phyloP scores from a whole-genome alignment of 495 filamentous ascomycete species.

The Penicillium desertorum region DNA sequence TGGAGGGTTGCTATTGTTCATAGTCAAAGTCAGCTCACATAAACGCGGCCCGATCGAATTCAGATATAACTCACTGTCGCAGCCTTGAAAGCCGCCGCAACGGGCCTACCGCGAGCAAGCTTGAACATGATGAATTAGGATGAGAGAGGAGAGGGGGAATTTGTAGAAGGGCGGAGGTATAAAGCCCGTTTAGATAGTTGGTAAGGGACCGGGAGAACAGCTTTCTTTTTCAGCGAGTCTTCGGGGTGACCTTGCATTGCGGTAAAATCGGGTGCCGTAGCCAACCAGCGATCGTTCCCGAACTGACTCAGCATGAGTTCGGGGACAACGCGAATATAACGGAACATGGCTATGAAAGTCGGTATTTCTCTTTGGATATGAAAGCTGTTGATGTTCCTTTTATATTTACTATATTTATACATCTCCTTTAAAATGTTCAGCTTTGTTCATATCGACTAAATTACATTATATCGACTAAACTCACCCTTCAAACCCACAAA shows the following conservation, averaged over 20 bases:
- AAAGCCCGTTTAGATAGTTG: slow-evolving; percentile 1
- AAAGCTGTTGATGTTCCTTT: background rate
- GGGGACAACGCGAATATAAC: slow-evolving; percentile 32
- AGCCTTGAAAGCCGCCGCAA: slow-evolving; percentile 65
- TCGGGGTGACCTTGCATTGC: slow-evolving; percentile 38
- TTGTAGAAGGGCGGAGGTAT: slow-evolving; percentile 23
- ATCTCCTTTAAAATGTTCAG: background rate
- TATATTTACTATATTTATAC: background rate
- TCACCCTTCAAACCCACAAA: background rate
- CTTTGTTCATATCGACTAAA: background rate
- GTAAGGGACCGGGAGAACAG: slow-evolving; percentile 34
- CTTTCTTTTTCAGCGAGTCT: slow-evolving; percentile 38
- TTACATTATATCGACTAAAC: background rate
- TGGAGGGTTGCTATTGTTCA: slow-evolving; percentile 45
- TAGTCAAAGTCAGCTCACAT: slow-evolving; percentile 24
- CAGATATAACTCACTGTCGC: slow-evolving; percentile 51
- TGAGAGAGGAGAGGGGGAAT: slow-evolving; percentile 26
- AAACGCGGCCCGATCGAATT: slow-evolving; percentile 20
- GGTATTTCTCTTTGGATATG: slow-evolving; percentile 1
- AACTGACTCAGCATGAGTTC: slow-evolving; percentile 26
- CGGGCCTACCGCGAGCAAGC: slow-evolving; percentile 65
- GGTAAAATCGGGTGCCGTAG: slow-evolving; percentile 31
- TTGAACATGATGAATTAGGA: slow-evolving; percentile 63
- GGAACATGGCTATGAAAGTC: slow-evolving; percentile 18
- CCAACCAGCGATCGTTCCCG: slow-evolving; percentile 30